Conservation (phyloP, 2,329 filamentous ascomycete genomes). For the Rhynchosporium secalis region DNA sequence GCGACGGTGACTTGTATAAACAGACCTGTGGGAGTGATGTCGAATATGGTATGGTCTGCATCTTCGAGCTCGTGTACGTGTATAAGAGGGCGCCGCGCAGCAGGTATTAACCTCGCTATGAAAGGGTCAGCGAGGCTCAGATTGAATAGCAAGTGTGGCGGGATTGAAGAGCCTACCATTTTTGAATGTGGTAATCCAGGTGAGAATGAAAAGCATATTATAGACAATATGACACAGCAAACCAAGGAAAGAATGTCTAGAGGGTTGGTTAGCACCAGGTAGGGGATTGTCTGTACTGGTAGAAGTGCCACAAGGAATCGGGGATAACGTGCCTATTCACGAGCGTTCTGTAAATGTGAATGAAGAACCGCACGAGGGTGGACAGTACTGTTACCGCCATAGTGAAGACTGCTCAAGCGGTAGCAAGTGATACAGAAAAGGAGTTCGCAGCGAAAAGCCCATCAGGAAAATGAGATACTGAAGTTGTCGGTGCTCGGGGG, state of each 20-base stretch:
- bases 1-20: constrained; percentile 30
- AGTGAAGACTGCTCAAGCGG: constrained; percentile 13
- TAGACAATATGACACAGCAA: constrained; percentile 35
- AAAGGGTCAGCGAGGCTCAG: constrained; percentile 9
- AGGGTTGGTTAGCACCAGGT: constrained; percentile 12
- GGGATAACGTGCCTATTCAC: constrained; percentile 30
- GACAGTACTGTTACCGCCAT: constrained; percentile 19
- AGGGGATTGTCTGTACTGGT: neutral
- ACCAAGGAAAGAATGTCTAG: constrained; percentile 36
- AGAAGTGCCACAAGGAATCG: neutral
- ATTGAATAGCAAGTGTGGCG: neutral
- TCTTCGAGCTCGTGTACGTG: constrained; percentile 34
- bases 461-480: neutral
- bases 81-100: constrained; percentile 34
- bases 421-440: neutral
- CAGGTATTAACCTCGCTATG: constrained; percentile 34
- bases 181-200: constrained; percentile 38
- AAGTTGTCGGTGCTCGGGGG: neutral
- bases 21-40: constrained; percentile 29
- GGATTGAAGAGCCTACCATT: constrained; percentile 28
- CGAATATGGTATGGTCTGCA: constrained; percentile 32
- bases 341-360: constrained; percentile 35
- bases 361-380: constrained; percentile 29
- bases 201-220: constrained; percentile 36
- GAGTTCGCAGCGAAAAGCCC: constrained; percentile 5